Evolutionary conservation across 148 eudicot genomes (phyloP).

Genomic region (Rhododendron simsii): DNA sequence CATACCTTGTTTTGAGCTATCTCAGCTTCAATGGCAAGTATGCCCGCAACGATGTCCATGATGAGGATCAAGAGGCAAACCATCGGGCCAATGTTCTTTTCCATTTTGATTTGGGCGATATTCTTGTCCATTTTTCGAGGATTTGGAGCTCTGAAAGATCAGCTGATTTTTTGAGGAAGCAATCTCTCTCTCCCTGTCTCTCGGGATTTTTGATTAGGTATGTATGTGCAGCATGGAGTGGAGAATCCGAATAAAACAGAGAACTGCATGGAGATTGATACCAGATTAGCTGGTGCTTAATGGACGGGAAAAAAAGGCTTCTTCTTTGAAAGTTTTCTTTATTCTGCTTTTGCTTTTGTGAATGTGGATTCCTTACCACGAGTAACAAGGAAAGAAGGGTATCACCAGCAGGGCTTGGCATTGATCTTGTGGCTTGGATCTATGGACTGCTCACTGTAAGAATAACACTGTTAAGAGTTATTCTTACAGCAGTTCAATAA

Average conservation of each 20-base stretch:
- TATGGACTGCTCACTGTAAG: not conserved
- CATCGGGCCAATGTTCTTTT: slow-evolving; percentile 35
- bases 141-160: not conserved
- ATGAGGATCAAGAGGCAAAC: slow-evolving; percentile 59
- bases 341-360: slow-evolving; percentile 27
- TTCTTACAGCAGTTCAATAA: not conserved
- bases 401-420: slow-evolving; percentile 10
- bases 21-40: slow-evolving; percentile 84
- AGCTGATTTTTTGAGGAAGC: not conserved
- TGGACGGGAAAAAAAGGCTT: not conserved
- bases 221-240: not conserved
- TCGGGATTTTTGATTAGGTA: not conserved
- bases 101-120: slow-evolving; percentile 38
- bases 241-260: slow-evolving; percentile 23
- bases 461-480: no score
- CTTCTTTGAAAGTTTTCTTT: slow-evolving; percentile 39
- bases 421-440: not conserved
- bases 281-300: not conserved
- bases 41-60: slow-evolving; percentile 75
- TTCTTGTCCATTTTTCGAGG: slow-evolving; percentile 33
- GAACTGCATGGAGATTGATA: not conserved
- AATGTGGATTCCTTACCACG: slow-evolving; percentile 52
- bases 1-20: slow-evolving; percentile 47
- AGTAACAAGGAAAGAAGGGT: slow-evolving; percentile 59
- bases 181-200: not conserved